Percentiles rank a stretch among this genome's conserved stretches.
These are phyloP conservation scores for Rhizopogon vesiculosus DNA, from an alignment of 768 basidiomycete genomes.

Conservation along the genomic window DNA sequence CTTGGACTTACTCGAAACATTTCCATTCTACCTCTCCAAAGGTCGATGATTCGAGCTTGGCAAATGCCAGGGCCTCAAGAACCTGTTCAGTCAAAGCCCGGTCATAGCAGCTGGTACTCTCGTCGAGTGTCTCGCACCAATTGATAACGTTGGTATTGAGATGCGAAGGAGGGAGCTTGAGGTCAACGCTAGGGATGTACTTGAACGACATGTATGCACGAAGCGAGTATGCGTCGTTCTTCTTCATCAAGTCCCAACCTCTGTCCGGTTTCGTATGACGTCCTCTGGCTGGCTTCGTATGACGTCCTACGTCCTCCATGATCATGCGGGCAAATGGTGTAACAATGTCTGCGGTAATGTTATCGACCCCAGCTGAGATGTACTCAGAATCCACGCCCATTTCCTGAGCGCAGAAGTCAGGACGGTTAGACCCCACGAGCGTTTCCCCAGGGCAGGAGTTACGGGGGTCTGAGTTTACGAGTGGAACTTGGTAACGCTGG, in stretches of 20 bases:
- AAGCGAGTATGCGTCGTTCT: slow-evolving; percentile 21
- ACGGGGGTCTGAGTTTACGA: neutral
- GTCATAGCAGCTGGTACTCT: slow-evolving; percentile 29
- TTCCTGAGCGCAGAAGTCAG: slow-evolving; percentile 6
- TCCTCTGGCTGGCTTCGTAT: no score
- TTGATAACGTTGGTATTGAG: neutral
- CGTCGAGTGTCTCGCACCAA: slow-evolving; percentile 26
- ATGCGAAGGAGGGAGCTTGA: neutral
- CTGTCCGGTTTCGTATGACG: no score
- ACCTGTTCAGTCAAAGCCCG: slow-evolving; percentile 30
- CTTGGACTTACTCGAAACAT: slow-evolving; percentile 25
- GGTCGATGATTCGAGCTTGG: neutral
- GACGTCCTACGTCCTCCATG: slow-evolving; percentile 14
- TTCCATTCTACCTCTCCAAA: slow-evolving; percentile 18
- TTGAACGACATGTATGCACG: slow-evolving; percentile 16
- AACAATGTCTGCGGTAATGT: slow-evolving; percentile 13
- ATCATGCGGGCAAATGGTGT: slow-evolving; percentile 13
- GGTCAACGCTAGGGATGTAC: neutral
- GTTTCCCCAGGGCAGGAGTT: no score
- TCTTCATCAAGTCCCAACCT: slow-evolving; percentile 21
- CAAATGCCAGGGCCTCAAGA: slow-evolving; percentile 25
- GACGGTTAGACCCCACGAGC: no score
- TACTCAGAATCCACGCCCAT: slow-evolving; percentile 3
- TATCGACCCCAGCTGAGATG: slow-evolving; percentile 14
- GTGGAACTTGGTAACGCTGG: neutral